Percentiles rank a stretch among this genome's conserved stretches.
These are phyloP conservation scores for Arabidopsis thaliana DNA, from an alignment of 345 rosid species.

Conservation along the genomic window DNA sequence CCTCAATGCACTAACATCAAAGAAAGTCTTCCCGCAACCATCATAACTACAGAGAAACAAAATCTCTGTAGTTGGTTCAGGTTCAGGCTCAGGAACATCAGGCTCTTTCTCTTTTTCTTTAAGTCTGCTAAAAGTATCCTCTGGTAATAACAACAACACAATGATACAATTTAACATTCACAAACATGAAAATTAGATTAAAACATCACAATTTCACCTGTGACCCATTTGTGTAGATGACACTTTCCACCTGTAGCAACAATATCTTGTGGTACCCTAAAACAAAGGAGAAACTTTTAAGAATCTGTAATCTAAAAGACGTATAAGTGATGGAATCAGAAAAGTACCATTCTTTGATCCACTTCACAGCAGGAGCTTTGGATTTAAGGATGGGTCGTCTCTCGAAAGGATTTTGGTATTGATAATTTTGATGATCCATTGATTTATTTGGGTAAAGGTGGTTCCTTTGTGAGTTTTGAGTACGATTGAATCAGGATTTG, in stretches of 20 bases:
- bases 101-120: constrained; percentile 75
- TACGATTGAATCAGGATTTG: background rate
- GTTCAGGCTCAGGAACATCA: constrained; percentile 78
- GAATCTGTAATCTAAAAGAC: background rate
- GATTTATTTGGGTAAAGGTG: background rate
- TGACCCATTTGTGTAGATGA: constrained; percentile 80
- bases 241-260: constrained; percentile 96
- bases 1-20: constrained; percentile 92
- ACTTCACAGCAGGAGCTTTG: constrained; percentile 80
- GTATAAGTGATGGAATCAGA: background rate
- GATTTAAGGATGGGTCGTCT: constrained; percentile 74
- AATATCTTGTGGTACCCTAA: constrained; percentile 97
- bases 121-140: constrained; percentile 67
- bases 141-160: constrained; percentile 42
- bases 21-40: constrained; percentile 92
- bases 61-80: constrained; percentile 95
- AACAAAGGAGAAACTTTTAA: background rate
- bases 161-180: background rate
- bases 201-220: constrained; percentile 50
- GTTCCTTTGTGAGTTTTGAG: background rate
- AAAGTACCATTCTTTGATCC: constrained; percentile 79
- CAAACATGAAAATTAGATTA: background rate
- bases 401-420: constrained; percentile 67
- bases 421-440: constrained; percentile 49
- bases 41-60: constrained; percentile 95